A percentile compares a stretch with the other conserved stretches of the same genome.
These are phyloP conservation scores for Penicillium sp. DNA, from an alignment of 2,329 filamentous ascomycete species.

Conservation along the genomic window DNA sequence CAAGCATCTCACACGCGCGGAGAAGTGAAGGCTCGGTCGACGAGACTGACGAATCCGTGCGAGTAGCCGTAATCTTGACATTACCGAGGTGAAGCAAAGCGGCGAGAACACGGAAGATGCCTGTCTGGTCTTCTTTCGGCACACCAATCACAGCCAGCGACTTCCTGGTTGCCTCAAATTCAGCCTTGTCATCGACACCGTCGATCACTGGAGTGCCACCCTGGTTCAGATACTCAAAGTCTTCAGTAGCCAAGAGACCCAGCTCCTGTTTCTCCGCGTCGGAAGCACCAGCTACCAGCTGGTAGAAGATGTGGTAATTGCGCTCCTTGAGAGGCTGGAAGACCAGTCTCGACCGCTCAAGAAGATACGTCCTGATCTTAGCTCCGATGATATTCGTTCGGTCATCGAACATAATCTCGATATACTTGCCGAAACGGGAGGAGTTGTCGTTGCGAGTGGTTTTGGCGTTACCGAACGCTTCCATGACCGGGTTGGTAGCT, in stretches of 20 bases:
- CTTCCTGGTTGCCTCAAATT: slow-evolving; percentile 79
- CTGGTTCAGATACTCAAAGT: slow-evolving; percentile 94
- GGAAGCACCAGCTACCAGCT: slow-evolving; percentile 84
- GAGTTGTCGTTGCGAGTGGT: slow-evolving; percentile 99
- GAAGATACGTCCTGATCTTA: slow-evolving; percentile 88
- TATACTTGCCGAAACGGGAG: slow-evolving; percentile 97
- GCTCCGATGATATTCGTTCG: slow-evolving; percentile 94
- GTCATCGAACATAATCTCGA: slow-evolving; percentile 98
- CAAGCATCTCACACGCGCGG: slow-evolving; percentile 73
- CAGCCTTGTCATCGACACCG: slow-evolving; percentile 87
- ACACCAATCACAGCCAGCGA: slow-evolving; percentile 86
- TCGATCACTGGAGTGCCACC: slow-evolving; percentile 84
- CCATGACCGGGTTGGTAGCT: slow-evolving; percentile 98
- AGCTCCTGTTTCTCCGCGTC: slow-evolving; percentile 73
- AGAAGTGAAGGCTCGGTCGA: slow-evolving; percentile 72
- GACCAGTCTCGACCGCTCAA: slow-evolving; percentile 89
- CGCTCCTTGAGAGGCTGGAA: slow-evolving; percentile 96
- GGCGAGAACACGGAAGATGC: slow-evolving; percentile 83
- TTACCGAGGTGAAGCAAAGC: slow-evolving; percentile 91
- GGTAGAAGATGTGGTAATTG: slow-evolving; percentile 99
- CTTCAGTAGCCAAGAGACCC: slow-evolving; percentile 68
- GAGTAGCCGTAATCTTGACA: slow-evolving; percentile 84
- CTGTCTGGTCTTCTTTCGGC: slow-evolving; percentile 59
- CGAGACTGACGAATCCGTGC: slow-evolving; percentile 76
- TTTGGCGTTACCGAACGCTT: slow-evolving; percentile 98